Evolutionary conservation across 2,329 filamentous ascomycete species (phyloP).

Genomic region (Apiospora rasikravindrae): DNA sequence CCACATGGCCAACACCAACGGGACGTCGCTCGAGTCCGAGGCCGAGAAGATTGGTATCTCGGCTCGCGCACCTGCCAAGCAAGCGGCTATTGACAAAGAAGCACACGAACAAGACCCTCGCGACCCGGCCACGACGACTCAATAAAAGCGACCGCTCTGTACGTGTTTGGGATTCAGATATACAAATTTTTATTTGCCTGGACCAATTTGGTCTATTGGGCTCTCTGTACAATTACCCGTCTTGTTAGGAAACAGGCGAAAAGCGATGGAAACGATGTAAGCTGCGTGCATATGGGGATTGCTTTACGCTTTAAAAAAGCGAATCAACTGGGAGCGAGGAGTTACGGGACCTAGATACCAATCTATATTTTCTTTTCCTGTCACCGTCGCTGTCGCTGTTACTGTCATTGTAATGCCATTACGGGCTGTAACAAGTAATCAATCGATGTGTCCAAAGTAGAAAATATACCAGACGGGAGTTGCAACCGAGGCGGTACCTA

Average conservation of each 20-base stretch:
- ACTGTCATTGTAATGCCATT: background rate
- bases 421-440: background rate
- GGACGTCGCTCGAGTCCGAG: slow-evolving; percentile 47
- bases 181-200: background rate
- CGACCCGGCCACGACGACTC: background rate
- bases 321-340: slow-evolving; percentile 11
- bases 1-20: slow-evolving; percentile 65
- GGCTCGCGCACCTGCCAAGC: slow-evolving; percentile 34
- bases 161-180: background rate
- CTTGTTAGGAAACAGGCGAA: background rate
- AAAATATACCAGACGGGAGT: background rate
- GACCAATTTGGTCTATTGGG: background rate
- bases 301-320: background rate
- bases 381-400: background rate
- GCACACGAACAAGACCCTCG: slow-evolving; percentile 17
- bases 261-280: background rate
- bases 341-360: slow-evolving; percentile 15
- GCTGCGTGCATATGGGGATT: background rate
- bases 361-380: slow-evolving; percentile 6
- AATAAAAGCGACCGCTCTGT: background rate
- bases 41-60: slow-evolving; percentile 39
- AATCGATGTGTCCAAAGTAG: background rate
- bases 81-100: slow-evolving; percentile 28
- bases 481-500: no score
- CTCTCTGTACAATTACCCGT: background rate